Base-by-base conservation (phyloP, 2,329 filamentous ascomycete genomes). In the Bipolaris zeicola region DNA sequence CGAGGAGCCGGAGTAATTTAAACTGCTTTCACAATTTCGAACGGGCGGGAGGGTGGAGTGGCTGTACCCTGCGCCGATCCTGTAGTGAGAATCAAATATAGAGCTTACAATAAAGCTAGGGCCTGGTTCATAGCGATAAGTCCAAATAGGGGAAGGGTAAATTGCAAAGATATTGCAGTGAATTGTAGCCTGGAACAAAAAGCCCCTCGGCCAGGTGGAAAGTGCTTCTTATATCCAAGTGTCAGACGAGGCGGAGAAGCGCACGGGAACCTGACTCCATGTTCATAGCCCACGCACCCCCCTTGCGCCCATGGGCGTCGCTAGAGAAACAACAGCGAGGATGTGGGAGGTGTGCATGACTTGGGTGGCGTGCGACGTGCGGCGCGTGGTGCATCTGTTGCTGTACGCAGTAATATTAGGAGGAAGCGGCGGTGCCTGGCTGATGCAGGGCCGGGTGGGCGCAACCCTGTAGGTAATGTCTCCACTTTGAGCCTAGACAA, bases 341-440 rank as follows among this genome's bases (percentile, higher is more conserved):
- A 37, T 18, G 44, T 24, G 20, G 18, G 24, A 20, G 44, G 44
- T 13, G 22, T 20, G 22, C 18, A 22, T 47, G 44, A 47, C 18
- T 34, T 22, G 44, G 18, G 20, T 6, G 44, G 33, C 18, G 31
- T 34, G 44, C 44, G 13, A 20, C 5, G 44, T 49, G 51, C 37
- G 38, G 45, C 38, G 45, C 47, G 38, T 43, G 14, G 38, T 48
- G 50, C 38, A 34, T 31, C 41, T 18, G 50, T 41, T 46, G 46
- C 52, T 26, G 33, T 38, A 20, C 20, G 20, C 20, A 20, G 20
- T 20, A 33, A 16, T 39, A 28, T 28, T 28, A 26, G 20, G 36
- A 37, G 18, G 14, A 22, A 28, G 49, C 53, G 42, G 53, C 42
- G 45, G 53, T 54, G 41, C 48, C 53, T 56, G 46, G 46, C 39